A percentile compares a stretch with the other conserved stretches of the same genome.
phyloP scores from a whole-genome alignment of 2,329 filamentous ascomycete species.

The Talaromyces sp. region DNA sequence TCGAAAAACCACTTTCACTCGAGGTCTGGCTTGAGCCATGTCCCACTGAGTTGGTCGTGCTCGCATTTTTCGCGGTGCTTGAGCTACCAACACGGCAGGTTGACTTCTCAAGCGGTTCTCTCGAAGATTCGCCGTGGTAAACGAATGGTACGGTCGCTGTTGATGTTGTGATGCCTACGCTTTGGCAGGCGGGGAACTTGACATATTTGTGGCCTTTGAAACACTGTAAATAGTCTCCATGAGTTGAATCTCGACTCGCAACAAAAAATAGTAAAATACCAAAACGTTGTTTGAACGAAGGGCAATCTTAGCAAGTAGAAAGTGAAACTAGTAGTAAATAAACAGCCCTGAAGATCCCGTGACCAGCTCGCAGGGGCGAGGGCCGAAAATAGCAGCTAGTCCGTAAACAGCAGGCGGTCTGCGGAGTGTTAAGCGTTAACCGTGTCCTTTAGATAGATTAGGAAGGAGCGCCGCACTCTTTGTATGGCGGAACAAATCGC shows the following conservation, averaged over 20 bases:
- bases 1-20: neutral
- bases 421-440: constrained; percentile 11
- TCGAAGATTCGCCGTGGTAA: neutral
- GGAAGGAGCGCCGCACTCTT: neutral
- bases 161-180: neutral
- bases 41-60: constrained; percentile 27
- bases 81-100: constrained; percentile 27
- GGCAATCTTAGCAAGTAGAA: neutral
- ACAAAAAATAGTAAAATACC: neutral
- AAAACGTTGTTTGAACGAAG: neutral
- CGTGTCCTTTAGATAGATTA: constrained; percentile 12
- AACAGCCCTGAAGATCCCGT: neutral
- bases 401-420: constrained; percentile 9
- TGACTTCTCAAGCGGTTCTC: constrained; percentile 1
- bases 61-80: constrained; percentile 32
- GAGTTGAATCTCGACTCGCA: neutral
- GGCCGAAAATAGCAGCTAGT: neutral
- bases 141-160: neutral
- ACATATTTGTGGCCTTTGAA: neutral
- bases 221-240: neutral
- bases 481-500: neutral
- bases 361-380: neutral
- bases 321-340: neutral
- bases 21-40: neutral
- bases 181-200: neutral